phyloP scores from a whole-genome alignment of 352 stramenopile species.

The Pythium periplocum region DNA sequence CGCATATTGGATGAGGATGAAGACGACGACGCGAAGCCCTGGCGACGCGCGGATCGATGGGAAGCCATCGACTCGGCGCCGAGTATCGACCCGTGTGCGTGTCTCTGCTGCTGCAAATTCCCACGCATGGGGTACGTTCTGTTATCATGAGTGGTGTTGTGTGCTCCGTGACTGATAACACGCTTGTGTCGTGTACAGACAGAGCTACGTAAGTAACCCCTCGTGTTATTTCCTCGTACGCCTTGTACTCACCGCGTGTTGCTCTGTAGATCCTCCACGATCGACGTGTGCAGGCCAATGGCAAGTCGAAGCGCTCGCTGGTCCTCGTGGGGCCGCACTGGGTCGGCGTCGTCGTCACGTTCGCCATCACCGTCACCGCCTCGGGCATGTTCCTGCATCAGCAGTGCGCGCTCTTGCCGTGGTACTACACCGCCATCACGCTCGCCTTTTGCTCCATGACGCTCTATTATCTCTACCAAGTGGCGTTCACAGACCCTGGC shows the following conservation, averaged over 20 bases:
- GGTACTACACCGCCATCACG: constrained; percentile 55
- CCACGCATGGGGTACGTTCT: constrained; percentile 34
- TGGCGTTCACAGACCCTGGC: constrained; percentile 67
- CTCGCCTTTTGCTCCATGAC: constrained; percentile 46
- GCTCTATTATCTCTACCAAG: constrained; percentile 68
- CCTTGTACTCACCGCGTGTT: not conserved
- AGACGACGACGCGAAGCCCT: not conserved
- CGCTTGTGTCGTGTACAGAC: constrained; percentile 6
- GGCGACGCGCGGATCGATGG: not conserved
- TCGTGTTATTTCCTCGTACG: not conserved
- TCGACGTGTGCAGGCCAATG: constrained; percentile 21
- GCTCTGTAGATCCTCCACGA: constrained; percentile 42
- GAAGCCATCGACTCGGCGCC: constrained; percentile 1
- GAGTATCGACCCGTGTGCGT: constrained; percentile 48
- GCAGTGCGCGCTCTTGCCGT: constrained; percentile 40
- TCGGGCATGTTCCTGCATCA: constrained; percentile 60
- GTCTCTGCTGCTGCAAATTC: constrained; percentile 56
- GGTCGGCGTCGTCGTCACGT: constrained; percentile 68
- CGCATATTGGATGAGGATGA: not conserved
- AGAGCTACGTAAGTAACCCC: constrained; percentile 17
- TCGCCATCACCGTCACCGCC: constrained; percentile 51
- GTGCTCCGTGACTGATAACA: not conserved
- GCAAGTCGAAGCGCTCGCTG: constrained; percentile 21
- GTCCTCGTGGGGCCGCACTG: constrained; percentile 75
- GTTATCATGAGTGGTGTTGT: constrained; percentile 17